phyloP scores from a whole-genome alignment of 768 basidiomycete species.

The Erythrobasidium yunnanense region DNA sequence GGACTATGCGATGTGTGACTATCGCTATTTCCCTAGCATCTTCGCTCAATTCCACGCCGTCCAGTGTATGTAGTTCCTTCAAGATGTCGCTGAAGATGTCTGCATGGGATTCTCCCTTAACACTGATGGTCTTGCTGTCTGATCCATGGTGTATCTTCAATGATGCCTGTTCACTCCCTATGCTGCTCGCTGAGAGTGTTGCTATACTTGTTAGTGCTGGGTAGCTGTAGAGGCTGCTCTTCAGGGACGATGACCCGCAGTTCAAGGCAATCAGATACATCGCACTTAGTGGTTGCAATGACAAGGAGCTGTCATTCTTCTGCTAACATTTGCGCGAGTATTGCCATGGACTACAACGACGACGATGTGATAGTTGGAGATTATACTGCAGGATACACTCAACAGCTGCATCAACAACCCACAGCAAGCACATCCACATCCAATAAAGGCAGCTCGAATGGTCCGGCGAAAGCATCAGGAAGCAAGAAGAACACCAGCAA shows the following conservation, averaged over 20 bases:
- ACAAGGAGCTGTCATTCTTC: no score
- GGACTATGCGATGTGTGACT: constrained; percentile 72
- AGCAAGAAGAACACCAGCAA: no score
- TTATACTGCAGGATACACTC: no score
- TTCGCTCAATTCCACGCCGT: constrained; percentile 41
- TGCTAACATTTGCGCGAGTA: no score
- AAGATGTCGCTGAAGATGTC: constrained; percentile 43
- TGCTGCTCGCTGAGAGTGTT: constrained; percentile 8
- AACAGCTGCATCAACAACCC: no score
- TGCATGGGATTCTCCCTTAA: constrained; percentile 49
- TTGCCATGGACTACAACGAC: no score
- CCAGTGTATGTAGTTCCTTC: constrained; percentile 39
- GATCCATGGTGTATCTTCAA: neutral
- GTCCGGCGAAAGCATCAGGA: no score
- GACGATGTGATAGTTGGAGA: no score
- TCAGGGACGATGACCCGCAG: constrained; percentile 1
- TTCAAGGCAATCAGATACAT: constrained; percentile 4
- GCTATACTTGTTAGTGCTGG: neutral
- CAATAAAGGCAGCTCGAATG: no score
- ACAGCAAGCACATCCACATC: no score
- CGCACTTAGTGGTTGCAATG: neutral
- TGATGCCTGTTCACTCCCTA: neutral
- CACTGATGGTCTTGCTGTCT: constrained; percentile 42
- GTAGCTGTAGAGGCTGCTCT: constrained; percentile 8
- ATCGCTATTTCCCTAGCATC: constrained; percentile 45